Evolutionary conservation across 768 basidiomycete species (phyloP).

Genomic region (Kwoniella sp.): DNA sequence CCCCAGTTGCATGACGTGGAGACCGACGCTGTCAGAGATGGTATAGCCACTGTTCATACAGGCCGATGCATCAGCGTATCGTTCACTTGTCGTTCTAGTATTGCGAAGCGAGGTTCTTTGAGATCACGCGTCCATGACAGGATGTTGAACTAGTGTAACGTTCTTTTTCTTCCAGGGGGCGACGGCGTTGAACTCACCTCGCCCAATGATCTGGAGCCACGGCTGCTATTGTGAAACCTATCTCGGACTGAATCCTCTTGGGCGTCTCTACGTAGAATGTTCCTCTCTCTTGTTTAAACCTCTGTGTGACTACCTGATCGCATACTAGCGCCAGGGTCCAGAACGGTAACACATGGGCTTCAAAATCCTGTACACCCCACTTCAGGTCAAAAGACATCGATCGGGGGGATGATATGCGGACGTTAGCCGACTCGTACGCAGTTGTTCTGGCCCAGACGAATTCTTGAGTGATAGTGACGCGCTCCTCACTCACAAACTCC

Average conservation of each 20-base stretch:
- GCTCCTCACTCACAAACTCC: neutral
- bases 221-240: constrained; percentile 20
- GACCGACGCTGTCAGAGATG: neutral
- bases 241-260: constrained; percentile 11
- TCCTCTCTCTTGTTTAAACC: too few species aligned
- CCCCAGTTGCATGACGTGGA: too few species aligned
- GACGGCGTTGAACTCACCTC: constrained; percentile 22
- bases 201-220: constrained; percentile 24
- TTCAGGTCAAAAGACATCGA: neutral
- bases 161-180: too few species aligned
- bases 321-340: constrained; percentile 21
- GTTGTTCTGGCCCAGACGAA: too few species aligned
- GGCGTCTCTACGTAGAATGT: neutral
- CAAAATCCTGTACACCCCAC: neutral
- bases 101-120: too few species aligned
- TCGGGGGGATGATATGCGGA: neutral
- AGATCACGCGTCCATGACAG: too few species aligned
- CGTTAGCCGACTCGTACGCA: too few species aligned
- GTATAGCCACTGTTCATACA: neutral
- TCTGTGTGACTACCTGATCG: constrained; percentile 10
- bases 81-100: too few species aligned
- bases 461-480: too few species aligned
- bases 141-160: too few species aligned
- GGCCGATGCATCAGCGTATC: too few species aligned
- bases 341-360: constrained; percentile 19